Base-by-base conservation (phyloP, 176 grass and related monocot genomes). In the Sorghum bicolor region DNA sequence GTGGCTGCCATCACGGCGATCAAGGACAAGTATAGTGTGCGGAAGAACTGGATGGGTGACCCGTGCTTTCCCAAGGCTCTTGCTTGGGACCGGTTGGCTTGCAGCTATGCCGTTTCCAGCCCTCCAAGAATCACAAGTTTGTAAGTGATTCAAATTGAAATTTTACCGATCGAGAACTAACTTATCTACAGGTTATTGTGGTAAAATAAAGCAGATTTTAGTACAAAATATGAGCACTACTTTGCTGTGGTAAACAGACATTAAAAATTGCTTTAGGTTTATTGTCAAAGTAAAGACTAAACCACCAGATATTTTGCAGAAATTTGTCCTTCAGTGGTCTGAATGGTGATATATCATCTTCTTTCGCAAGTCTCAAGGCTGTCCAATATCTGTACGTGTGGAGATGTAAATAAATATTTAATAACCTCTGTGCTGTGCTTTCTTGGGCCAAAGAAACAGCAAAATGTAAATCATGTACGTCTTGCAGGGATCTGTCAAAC, bases 401-500 rank as follows among this genome's bases (percentile, higher is more conserved):
- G 8, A 48, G 16, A 17, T 48, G 5, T 48, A 48, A 48, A 48
- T 48, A 3, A 4, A 11, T 41, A 1, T 14, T 5, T 47, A 15
- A 6, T 50, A 50, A 37, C 12, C 72, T 38, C 16, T 52, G 17
- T 52, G 39, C 39, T 41, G 39, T 11, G 48, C 16, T 7, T 52
- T 52, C 48, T 52, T 39, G 47, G 48, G 48, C 17, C 48, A 52
- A 52, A 52, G n/a, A 52, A 52, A 52, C 16, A 52, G 48, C 5
- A 52, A 52, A 52, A 52, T 52, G 5, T 20, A 52, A 17, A 5
- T 34, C 20, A 16, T 67, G 10, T 13, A 5, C 15, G 3, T 52
- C 11, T 77, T 86, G 67, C 81, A 93, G 91, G 73, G 78, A 90
- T 64, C 77, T 93, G 32, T 93, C 91, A 31, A 6, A 91, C 74